These are phyloP conservation scores for Scedosporium boydii DNA, from an alignment of 2,329 filamentous ascomycete species.

Conservation along the genomic window DNA sequence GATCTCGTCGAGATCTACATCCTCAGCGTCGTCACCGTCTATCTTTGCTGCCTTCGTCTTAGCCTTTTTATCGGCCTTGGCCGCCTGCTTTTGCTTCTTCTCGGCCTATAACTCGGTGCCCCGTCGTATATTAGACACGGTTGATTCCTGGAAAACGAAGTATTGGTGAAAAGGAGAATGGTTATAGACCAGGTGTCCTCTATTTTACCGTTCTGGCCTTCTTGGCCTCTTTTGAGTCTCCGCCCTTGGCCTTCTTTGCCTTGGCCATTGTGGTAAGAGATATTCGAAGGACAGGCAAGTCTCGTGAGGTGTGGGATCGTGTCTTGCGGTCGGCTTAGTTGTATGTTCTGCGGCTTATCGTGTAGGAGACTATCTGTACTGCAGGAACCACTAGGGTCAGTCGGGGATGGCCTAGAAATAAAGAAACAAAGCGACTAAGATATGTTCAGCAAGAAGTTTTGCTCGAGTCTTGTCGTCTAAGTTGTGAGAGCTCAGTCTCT, in stretches of 20 bases:
- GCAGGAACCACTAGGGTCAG: too few relatives aligned
- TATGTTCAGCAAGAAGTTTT: background rate
- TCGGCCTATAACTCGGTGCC: conserved; percentile 32
- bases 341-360: background rate
- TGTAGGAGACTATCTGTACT: background rate
- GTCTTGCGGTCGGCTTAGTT: background rate
- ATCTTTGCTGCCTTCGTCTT: conserved; percentile 60
- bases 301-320: background rate
- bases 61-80: conserved; percentile 80
- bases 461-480: background rate
- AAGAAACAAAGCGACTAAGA: background rate
- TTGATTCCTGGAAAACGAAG: conserved; percentile 7
- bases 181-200: conserved; percentile 22
- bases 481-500: background rate
- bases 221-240: conserved; percentile 25
- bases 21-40: conserved; percentile 81
- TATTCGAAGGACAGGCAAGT: background rate
- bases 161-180: conserved; percentile 3
- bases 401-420: background rate
- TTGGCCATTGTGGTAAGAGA: conserved; percentile 31
- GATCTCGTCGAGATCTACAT: conserved; percentile 86
- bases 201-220: conserved; percentile 29
- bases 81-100: conserved; percentile 71
- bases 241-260: conserved; percentile 36
- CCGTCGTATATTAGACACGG: conserved; percentile 11